Percentiles rank a stretch among this genome's conserved stretches.
Evolutionary conservation across 1,284 basidiomycete genomes (phyloP).

Genomic region (Tilletia walkeri): DNA sequence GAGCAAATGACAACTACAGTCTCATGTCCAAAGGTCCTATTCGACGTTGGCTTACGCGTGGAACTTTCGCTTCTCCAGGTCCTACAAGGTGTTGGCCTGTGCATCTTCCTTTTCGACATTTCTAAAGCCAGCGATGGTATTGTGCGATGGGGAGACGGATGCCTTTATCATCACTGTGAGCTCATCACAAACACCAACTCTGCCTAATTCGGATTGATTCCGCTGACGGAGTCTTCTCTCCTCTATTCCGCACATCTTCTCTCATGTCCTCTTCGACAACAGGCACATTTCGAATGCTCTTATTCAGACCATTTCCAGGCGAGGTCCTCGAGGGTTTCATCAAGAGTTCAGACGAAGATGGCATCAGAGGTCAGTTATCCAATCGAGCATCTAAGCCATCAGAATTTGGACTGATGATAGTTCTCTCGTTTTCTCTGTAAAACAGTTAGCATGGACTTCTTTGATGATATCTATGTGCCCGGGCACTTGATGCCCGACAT

Average conservation of each 20-base stretch:
- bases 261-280: not conserved
- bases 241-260: slow-evolving; percentile 20
- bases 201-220: too few species aligned
- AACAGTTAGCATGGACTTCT: slow-evolving; percentile 83
- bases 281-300: slow-evolving; percentile 82
- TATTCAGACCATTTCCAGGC: slow-evolving; percentile 86
- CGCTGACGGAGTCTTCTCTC: too few species aligned
- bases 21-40: too few species aligned
- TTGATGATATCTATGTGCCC: slow-evolving; percentile 83
- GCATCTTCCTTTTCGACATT: slow-evolving; percentile 83
- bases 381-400: too few species aligned
- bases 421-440: too few species aligned
- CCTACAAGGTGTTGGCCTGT: slow-evolving; percentile 85
- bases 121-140: slow-evolving; percentile 83
- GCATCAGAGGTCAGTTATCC: slow-evolving; percentile 69
- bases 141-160: slow-evolving; percentile 89
- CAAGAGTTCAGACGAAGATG: slow-evolving; percentile 75
- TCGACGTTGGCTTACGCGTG: too few species aligned
- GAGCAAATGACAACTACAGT: not conserved
- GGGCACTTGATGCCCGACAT: slow-evolving; percentile 69
- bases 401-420: too few species aligned
- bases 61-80: slow-evolving; percentile 59
- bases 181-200: slow-evolving; percentile 60
- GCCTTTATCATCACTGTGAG: slow-evolving; percentile 76
- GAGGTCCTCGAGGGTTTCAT: slow-evolving; percentile 88